These are phyloP conservation scores for Pseudognaphalium luteoalbum DNA, from an alignment of 129 eudicot genomes.

Conservation along the genomic window DNA sequence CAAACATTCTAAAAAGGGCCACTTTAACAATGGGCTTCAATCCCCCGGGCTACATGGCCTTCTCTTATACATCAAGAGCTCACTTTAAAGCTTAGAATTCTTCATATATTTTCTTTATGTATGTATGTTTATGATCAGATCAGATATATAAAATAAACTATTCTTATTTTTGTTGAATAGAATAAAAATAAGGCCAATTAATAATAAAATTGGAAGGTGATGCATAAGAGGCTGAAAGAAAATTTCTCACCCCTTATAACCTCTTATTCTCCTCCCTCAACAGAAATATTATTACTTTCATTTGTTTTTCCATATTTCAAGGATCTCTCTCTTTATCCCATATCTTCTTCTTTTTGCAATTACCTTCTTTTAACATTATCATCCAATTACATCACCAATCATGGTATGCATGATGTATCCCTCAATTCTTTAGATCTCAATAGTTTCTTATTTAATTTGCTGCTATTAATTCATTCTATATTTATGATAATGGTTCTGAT, in stretches of 20 bases:
- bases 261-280: conserved; percentile 27
- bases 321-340: conserved; percentile 38
- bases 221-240: conserved; percentile 40
- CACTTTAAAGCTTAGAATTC: too few relatives aligned
- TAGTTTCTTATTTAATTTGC: background rate
- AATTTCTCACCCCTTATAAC: conserved; percentile 37
- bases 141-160: background rate
- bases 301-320: conserved; percentile 41
- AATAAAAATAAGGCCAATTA: background rate
- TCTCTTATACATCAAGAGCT: too few relatives aligned
- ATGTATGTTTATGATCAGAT: too few relatives aligned
- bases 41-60: too few relatives aligned
- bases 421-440: conserved; percentile 10
- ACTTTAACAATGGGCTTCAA: too few relatives aligned
- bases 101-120: too few relatives aligned
- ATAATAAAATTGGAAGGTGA: conserved; percentile 32
- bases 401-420: conserved; percentile 41
- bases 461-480: background rate
- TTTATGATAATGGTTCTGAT: background rate
- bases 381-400: conserved; percentile 32
- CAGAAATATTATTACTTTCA: conserved; percentile 34
- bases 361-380: conserved; percentile 13
- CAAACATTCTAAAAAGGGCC: too few relatives aligned
- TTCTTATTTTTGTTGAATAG: background rate
- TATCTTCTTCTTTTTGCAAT: conserved; percentile 20